phyloP scores from a whole-genome alignment of 2,329 filamentous ascomycete genomes.

The Rosellinia necatrix region DNA sequence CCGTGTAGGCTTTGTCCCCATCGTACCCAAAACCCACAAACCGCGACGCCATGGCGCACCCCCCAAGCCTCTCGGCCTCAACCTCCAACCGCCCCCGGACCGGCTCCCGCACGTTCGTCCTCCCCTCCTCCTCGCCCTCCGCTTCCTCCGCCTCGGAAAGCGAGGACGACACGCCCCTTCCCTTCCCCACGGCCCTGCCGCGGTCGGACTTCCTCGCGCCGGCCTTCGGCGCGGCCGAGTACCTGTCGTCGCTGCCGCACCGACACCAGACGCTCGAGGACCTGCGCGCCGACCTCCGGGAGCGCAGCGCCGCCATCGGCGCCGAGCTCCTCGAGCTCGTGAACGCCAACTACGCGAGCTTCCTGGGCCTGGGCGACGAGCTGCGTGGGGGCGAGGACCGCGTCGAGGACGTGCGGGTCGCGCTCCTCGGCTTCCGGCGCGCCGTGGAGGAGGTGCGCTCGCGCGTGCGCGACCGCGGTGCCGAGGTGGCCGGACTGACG shows the following conservation, averaged over 20 bases:
- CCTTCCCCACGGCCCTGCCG: slow-evolving; percentile 84
- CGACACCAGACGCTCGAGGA: slow-evolving; percentile 97
- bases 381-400: slow-evolving; percentile 87
- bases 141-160: slow-evolving; percentile 44
- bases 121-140: slow-evolving; percentile 47
- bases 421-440: slow-evolving; percentile 81
- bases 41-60: slow-evolving; percentile 12
- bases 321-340: slow-evolving; percentile 92
- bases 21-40: too few relatives aligned
- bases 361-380: slow-evolving; percentile 80
- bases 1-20: too few relatives aligned
- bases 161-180: slow-evolving; percentile 69
- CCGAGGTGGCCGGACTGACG: slow-evolving; percentile 66
- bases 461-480: slow-evolving; percentile 65
- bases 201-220: slow-evolving; percentile 80
- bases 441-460: slow-evolving; percentile 76
- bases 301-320: slow-evolving; percentile 77
- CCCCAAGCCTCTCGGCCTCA: slow-evolving; percentile 30
- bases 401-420: slow-evolving; percentile 87
- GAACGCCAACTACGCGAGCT: slow-evolving; percentile 92
- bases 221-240: slow-evolving; percentile 77
- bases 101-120: slow-evolving; percentile 47
- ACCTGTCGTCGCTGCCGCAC: slow-evolving; percentile 79
- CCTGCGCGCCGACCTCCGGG: slow-evolving; percentile 81
- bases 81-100: slow-evolving; percentile 38